phyloP scores from a whole-genome alignment of 768 basidiomycete species.

The Lentinula raphanica region DNA sequence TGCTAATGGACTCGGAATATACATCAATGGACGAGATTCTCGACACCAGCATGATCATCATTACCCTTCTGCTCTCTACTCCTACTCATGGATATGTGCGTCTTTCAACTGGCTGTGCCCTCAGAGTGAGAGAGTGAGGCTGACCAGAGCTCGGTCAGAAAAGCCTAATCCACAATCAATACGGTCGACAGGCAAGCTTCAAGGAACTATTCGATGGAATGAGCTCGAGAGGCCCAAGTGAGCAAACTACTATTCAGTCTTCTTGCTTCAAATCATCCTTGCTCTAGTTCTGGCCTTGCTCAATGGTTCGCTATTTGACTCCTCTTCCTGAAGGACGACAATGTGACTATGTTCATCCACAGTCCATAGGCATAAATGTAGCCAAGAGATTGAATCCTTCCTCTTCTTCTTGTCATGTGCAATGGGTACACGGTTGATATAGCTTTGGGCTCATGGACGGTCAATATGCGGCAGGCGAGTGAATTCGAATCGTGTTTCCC shows the following conservation, averaged over 20 bases:
- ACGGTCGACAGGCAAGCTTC: constrained; percentile 53
- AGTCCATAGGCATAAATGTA: constrained; percentile 48
- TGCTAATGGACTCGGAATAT: constrained; percentile 22
- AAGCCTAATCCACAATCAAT: constrained; percentile 78
- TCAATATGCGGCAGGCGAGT: constrained; percentile 70
- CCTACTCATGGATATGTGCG: constrained; percentile 83
- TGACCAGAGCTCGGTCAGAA: constrained; percentile 2
- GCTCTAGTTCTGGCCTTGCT: constrained; percentile 64
- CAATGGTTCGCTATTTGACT: constrained; percentile 42
- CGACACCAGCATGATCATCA: constrained; percentile 56
- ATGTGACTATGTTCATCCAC: not conserved
- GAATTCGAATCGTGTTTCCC: not conserved
- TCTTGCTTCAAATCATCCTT: not conserved
- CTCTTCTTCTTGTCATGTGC: constrained; percentile 55
- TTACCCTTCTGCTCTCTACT: constrained; percentile 73
- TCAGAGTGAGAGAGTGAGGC: not conserved
- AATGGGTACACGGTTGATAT: constrained; percentile 65
- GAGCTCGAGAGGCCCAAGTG: constrained; percentile 71
- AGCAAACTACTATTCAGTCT: not conserved
- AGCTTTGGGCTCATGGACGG: constrained; percentile 63
- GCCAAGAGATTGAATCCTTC: constrained; percentile 45
- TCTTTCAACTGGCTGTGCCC: constrained; percentile 9
- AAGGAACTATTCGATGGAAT: constrained; percentile 50
- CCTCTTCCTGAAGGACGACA: not conserved
- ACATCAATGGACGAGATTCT: constrained; percentile 66